A percentile compares a stretch with the other conserved stretches of the same genome.
Conservation (phyloP, 2,329 filamentous ascomycete genomes). For the Aspergillus fumigatus region DNA sequence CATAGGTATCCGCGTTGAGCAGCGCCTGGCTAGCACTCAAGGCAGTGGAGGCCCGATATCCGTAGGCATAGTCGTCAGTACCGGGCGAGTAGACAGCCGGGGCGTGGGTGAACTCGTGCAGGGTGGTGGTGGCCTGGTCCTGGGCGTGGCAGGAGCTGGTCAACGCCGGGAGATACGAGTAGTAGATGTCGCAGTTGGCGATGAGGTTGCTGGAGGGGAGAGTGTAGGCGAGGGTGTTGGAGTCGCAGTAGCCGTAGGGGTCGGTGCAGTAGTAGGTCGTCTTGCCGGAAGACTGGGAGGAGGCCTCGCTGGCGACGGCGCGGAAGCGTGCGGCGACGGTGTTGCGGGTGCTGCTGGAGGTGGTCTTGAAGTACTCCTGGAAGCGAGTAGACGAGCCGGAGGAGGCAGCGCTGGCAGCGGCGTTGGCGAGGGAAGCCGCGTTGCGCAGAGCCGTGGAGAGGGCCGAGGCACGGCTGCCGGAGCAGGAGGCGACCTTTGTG, state of each 20-base stretch:
- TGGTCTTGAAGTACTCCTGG: constrained; percentile 60
- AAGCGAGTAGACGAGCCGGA: constrained; percentile 38
- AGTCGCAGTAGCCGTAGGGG: constrained; percentile 48
- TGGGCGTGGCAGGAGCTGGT: constrained; percentile 56
- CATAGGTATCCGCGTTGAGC: constrained; percentile 61
- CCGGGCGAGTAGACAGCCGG: constrained; percentile 48
- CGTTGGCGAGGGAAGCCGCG: constrained; percentile 40
- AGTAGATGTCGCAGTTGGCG: constrained; percentile 60
- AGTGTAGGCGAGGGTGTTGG: constrained; percentile 58
- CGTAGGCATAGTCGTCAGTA: constrained; percentile 57
- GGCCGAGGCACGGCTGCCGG: constrained; percentile 42
- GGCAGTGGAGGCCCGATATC: constrained; percentile 47
- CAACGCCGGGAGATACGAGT: constrained; percentile 45
- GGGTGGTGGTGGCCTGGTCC: constrained; percentile 60
- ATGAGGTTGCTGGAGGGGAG: constrained; percentile 52
- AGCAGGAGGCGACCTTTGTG: constrained; percentile 52
- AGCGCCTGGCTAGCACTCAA: constrained; percentile 51
- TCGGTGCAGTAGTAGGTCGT: constrained; percentile 59
- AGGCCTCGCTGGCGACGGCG: constrained; percentile 53
- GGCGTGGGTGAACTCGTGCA: constrained; percentile 65
- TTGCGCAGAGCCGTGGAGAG: constrained; percentile 51
- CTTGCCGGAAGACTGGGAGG: constrained; percentile 44
- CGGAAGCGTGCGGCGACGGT: constrained; percentile 51
- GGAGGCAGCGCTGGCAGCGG: constrained; percentile 51
- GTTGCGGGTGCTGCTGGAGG: constrained; percentile 41